Percentiles rank a stretch among this genome's conserved stretches.
These are phyloP conservation scores for Heliamphora ciliata DNA, from an alignment of 179 eudicot species.

Conservation along the genomic window DNA sequence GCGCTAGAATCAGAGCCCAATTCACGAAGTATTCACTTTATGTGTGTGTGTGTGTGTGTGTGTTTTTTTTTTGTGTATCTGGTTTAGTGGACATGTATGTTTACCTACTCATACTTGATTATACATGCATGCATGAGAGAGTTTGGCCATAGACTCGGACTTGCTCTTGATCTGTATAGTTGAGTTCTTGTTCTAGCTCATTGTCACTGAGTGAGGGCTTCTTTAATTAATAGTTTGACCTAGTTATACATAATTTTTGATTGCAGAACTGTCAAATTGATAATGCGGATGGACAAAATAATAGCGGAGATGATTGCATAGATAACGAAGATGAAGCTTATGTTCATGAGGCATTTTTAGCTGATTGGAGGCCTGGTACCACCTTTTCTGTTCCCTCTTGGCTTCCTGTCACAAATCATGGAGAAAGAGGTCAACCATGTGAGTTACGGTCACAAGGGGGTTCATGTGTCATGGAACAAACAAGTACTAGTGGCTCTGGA, in stretches of 20 bases:
- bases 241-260: background rate
- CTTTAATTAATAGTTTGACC: conserved; percentile 3
- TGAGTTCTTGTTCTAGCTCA: background rate
- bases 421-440: conserved; percentile 17
- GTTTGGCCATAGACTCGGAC: conserved; percentile 3
- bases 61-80: background rate
- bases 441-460: conserved; percentile 23
- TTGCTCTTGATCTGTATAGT: background rate
- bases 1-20: background rate
- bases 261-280: conserved; percentile 36
- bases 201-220: background rate
- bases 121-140: background rate
- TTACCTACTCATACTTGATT: background rate
- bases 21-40: background rate
- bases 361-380: conserved; percentile 75
- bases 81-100: background rate
- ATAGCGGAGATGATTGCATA: conserved; percentile 50
- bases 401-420: conserved; percentile 21
- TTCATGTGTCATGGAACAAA: conserved; percentile 23
- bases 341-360: conserved; percentile 92
- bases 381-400: conserved; percentile 27
- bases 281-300: conserved; percentile 41
- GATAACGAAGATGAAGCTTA: conserved; percentile 71
- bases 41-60: too few species aligned
- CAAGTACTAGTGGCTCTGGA: conserved; percentile 24